These are phyloP conservation scores for Amphichorda felina DNA, from an alignment of 2,329 filamentous ascomycete species.

Conservation along the genomic window DNA sequence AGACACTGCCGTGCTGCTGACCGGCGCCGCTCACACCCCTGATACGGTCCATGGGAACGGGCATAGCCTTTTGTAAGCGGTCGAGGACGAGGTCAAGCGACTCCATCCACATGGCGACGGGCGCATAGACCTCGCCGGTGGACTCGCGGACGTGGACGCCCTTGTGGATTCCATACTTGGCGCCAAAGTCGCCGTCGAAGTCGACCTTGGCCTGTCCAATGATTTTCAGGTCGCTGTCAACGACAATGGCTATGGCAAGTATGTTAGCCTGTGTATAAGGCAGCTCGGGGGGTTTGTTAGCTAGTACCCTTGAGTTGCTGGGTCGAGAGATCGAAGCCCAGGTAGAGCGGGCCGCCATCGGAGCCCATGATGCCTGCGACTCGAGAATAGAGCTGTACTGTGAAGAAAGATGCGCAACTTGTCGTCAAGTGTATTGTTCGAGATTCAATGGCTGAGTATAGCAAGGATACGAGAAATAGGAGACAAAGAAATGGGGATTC, in stretches of 20 bases:
- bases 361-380: slow-evolving; percentile 15
- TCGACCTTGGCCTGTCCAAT: slow-evolving; percentile 82
- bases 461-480: too few species aligned
- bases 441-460: too few species aligned
- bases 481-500: too few species aligned
- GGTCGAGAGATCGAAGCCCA: slow-evolving; percentile 93
- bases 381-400: neutral
- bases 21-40: slow-evolving; percentile 81
- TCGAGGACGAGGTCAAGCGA: slow-evolving; percentile 76
- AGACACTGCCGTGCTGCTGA: slow-evolving; percentile 96
- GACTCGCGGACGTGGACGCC: slow-evolving; percentile 73
- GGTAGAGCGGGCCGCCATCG: slow-evolving; percentile 51
- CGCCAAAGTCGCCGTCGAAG: slow-evolving; percentile 73
- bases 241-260: slow-evolving; percentile 54
- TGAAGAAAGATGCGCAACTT: too few species aligned
- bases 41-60: slow-evolving; percentile 55
- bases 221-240: slow-evolving; percentile 71
- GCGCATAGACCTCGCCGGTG: slow-evolving; percentile 84
- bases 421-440: too few species aligned
- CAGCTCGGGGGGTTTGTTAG: neutral
- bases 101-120: slow-evolving; percentile 90
- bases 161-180: slow-evolving; percentile 70
- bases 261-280: neutral
- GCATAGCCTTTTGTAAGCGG: slow-evolving; percentile 55
- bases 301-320: slow-evolving; percentile 80